phyloP scores from a whole-genome alignment of 106 monocot species.

The Dioscorea dumetorum region DNA sequence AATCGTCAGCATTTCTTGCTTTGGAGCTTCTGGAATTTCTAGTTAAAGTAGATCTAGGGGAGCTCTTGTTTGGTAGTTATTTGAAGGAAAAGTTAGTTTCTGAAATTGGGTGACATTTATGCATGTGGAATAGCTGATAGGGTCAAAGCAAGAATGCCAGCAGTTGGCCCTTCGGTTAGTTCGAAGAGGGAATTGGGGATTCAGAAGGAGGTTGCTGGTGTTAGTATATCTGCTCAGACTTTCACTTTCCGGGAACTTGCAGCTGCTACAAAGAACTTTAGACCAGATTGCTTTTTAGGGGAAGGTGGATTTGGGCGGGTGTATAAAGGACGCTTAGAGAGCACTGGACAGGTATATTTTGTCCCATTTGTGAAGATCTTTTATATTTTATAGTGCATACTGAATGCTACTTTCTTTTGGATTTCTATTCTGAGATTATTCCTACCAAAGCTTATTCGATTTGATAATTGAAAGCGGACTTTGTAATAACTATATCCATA shows the following conservation, averaged over 20 bases:
- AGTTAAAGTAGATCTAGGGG: neutral
- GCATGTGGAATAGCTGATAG: neutral
- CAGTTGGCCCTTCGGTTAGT: neutral
- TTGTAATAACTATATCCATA: too few species aligned
- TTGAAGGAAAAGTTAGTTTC: too few species aligned
- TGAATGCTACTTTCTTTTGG: too few species aligned
- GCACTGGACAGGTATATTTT: constrained; percentile 8
- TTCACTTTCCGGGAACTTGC: constrained; percentile 13
- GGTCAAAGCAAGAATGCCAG: neutral
- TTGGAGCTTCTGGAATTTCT: neutral
- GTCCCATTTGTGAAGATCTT: neutral
- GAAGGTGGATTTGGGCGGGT: constrained; percentile 15
- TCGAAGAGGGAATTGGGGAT: neutral
- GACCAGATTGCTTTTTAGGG: constrained; percentile 10
- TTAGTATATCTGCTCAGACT: constrained; percentile 9
- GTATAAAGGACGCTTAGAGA: constrained; percentile 10
- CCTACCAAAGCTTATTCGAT: too few species aligned
- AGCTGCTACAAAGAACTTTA: constrained; percentile 13
- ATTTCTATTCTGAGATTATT: too few species aligned
- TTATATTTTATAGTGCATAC: too few species aligned
- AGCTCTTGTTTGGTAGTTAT: too few species aligned
- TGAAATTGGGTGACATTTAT: too few species aligned
- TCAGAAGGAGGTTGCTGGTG: constrained; percentile 2
- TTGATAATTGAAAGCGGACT: too few species aligned
- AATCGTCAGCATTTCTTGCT: neutral